Percentiles rank a stretch among this genome's conserved stretches.
These are phyloP conservation scores for Candolleomyces efflorescens DNA, from an alignment of 768 basidiomycete genomes.

Conservation along the genomic window DNA sequence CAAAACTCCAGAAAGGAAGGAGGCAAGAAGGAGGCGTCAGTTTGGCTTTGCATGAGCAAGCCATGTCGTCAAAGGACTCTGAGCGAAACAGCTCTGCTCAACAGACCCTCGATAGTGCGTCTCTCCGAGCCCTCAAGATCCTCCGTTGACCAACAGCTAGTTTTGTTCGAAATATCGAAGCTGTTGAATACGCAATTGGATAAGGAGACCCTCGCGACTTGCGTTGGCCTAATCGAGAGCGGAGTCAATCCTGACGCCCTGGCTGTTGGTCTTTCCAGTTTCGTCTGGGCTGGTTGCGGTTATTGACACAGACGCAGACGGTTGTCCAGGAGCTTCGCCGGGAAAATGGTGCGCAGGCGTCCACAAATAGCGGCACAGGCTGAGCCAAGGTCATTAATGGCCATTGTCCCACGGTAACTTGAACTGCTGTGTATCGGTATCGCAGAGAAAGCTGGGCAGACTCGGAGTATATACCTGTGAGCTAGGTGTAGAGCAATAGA, in stretches of 20 bases:
- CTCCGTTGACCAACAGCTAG: constrained; percentile 33
- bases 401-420: constrained; percentile 1
- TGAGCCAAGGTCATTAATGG: constrained; percentile 6
- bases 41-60: background rate
- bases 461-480: no score
- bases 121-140: background rate
- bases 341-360: constrained; percentile 42
- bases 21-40: background rate
- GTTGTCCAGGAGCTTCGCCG: constrained; percentile 81
- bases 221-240: constrained; percentile 87
- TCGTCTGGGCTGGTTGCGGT: constrained; percentile 5
- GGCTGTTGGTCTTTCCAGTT: constrained; percentile 47
- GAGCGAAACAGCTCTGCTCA: constrained; percentile 62
- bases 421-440: constrained; percentile 1
- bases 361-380: constrained; percentile 24
- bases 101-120: constrained; percentile 68
- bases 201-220: constrained; percentile 88
- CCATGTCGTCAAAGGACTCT: constrained; percentile 49
- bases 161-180: constrained; percentile 84
- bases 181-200: constrained; percentile 83
- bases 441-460: no score
- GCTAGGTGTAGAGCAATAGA: no score
- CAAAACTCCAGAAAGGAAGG: background rate
- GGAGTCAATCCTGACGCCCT: constrained; percentile 91
- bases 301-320: constrained; percentile 43